These are phyloP conservation scores for Gyromitra esculenta DNA, from an alignment of 2,329 filamentous ascomycete genomes.

Conservation along the genomic window DNA sequence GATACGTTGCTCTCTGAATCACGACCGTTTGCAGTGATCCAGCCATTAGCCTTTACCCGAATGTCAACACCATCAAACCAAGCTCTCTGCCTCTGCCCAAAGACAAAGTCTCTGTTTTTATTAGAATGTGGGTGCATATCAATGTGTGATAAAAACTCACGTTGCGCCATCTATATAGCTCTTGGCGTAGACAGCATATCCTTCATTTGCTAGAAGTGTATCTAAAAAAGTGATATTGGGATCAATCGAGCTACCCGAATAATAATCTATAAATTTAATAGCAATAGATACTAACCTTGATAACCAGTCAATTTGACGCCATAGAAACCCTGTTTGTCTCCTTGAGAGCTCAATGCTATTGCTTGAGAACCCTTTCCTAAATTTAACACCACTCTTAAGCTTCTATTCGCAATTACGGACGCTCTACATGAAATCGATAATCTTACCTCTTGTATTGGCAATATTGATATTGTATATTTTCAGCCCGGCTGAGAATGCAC, in stretches of 20 bases:
- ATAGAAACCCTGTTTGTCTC: conserved; percentile 68
- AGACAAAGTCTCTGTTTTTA: conserved; percentile 66
- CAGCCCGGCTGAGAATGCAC: conserved; percentile 65
- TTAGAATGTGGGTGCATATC: background rate
- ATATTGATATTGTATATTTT: conserved; percentile 73
- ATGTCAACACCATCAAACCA: conserved; percentile 67
- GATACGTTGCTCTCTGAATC: conserved; percentile 61
- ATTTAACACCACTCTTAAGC: conserved; percentile 47
- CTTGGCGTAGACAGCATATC: conserved; percentile 68
- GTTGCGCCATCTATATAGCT: conserved; percentile 69
- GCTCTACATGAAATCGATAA: background rate
- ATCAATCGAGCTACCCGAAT: conserved; percentile 52
- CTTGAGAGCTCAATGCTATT: conserved; percentile 67
- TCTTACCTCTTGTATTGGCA: conserved; percentile 61
- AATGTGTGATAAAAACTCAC: conserved; percentile 33
- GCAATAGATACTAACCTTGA: conserved; percentile 59
- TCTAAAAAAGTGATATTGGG: conserved; percentile 59
- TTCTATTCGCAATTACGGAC: background rate
- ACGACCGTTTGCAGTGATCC: conserved; percentile 64
- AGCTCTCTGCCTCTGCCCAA: conserved; percentile 65
- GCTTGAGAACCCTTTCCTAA: conserved; percentile 65
- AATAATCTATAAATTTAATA: conserved; percentile 1
- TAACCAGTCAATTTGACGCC: conserved; percentile 67
- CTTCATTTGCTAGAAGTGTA: conserved; percentile 65
- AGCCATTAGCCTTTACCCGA: conserved; percentile 63